Conservation (phyloP, 768 basidiomycete genomes). For the Boletus vermiculosoides region DNA sequence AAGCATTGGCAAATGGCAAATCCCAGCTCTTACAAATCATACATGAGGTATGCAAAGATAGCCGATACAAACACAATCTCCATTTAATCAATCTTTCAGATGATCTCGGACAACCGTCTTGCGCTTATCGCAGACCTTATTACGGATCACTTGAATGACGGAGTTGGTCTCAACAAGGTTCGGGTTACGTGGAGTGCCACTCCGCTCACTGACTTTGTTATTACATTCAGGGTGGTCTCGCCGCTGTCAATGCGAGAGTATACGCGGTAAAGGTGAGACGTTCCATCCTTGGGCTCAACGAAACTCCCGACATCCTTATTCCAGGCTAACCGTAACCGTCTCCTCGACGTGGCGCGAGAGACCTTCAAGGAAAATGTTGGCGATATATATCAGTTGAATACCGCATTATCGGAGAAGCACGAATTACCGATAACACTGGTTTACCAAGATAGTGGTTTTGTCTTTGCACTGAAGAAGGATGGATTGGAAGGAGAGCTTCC, state of each 20-base stretch:
- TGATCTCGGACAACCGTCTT: constrained; percentile 74
- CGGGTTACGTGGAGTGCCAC: background rate
- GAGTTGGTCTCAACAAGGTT: constrained; percentile 60
- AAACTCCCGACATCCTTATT: background rate
- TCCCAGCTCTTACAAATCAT: constrained; percentile 65
- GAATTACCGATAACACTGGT: constrained; percentile 62
- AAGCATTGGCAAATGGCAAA: constrained; percentile 55
- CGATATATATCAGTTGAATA: constrained; percentile 76
- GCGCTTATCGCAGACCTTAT: constrained; percentile 60
- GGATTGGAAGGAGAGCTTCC: constrained; percentile 56
- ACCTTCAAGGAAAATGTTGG: constrained; percentile 92
- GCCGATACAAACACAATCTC: background rate
- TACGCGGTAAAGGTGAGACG: constrained; percentile 76
- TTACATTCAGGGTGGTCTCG: constrained; percentile 58
- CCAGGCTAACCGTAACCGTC: constrained; percentile 72
- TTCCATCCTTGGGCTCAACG: background rate
- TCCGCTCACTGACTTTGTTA: background rate
- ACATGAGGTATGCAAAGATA: constrained; percentile 43
- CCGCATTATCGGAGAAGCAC: constrained; percentile 57
- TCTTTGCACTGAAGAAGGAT: constrained; percentile 66
- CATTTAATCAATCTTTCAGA: constrained; percentile 37
- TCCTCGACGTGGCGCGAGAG: constrained; percentile 93
- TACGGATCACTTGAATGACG: constrained; percentile 69
- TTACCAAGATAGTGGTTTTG: constrained; percentile 74
- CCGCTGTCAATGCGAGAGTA: constrained; percentile 73